Conservation (phyloP, 495 filamentous ascomycete species). For the Lasiosphaeria hispida region DNA sequence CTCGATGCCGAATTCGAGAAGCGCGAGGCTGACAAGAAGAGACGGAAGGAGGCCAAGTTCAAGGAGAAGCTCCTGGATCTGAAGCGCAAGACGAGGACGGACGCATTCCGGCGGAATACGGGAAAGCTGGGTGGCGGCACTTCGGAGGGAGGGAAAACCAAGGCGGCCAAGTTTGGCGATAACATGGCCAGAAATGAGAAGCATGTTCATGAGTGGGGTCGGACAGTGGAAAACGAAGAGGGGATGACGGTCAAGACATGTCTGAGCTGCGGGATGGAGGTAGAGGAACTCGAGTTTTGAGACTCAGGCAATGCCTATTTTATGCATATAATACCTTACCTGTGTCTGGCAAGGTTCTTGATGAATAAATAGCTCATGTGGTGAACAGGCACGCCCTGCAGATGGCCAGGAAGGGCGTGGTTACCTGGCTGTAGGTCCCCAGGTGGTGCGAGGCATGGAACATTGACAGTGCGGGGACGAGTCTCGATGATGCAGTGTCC, state of each 20-base stretch:
- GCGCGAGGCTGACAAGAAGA: conserved; percentile 78
- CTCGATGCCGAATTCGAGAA: conserved; percentile 87
- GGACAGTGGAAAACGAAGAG: conserved; percentile 71
- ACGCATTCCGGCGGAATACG: conserved; percentile 69
- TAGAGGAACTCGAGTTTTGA: conserved; percentile 91
- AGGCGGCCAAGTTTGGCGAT: conserved; percentile 74
- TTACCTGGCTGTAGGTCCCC: too few relatives aligned
- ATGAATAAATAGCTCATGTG: not conserved
- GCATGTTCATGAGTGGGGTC: conserved; percentile 94
- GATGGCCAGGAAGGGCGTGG: too few relatives aligned
- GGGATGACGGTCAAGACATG: conserved; percentile 83
- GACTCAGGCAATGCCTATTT: not conserved
- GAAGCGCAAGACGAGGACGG: conserved; percentile 89
- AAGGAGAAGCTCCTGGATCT: conserved; percentile 80
- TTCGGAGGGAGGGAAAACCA: conserved; percentile 29
- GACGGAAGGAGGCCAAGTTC: conserved; percentile 87
- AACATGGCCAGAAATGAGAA: conserved; percentile 60
- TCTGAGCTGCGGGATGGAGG: conserved; percentile 89
- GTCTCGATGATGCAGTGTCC: too few relatives aligned
- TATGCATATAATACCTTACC: not conserved
- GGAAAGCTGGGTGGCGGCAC: conserved; percentile 41
- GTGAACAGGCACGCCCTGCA: not conserved
- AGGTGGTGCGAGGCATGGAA: too few relatives aligned
- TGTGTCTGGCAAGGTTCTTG: not conserved
- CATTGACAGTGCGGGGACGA: too few relatives aligned